These are phyloP conservation scores for Venturiaceae sp. DNA, from an alignment of 2,329 filamentous ascomycete species.

Conservation along the genomic window DNA sequence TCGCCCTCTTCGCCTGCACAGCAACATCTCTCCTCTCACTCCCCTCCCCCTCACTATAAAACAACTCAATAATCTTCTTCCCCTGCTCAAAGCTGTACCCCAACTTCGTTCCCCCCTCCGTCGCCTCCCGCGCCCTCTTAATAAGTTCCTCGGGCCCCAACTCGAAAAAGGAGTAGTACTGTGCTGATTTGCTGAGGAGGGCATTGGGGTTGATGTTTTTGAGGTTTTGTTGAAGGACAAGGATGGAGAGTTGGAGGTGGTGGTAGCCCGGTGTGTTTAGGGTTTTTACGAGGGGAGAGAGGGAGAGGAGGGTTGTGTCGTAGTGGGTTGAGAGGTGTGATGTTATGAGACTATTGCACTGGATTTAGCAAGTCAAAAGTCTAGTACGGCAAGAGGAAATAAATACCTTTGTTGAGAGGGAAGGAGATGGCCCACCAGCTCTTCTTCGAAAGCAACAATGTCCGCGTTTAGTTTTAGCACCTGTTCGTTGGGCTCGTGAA, in stretches of 20 bases:
- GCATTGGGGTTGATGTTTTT: slow-evolving; percentile 69
- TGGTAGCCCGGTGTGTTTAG: slow-evolving; percentile 79
- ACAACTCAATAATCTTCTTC: slow-evolving; percentile 30
- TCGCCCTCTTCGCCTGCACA: slow-evolving; percentile 55
- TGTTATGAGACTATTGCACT: slow-evolving; percentile 57
- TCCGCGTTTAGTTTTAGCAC: slow-evolving; percentile 78
- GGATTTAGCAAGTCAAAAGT: background rate
- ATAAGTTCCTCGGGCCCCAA: slow-evolving; percentile 57
- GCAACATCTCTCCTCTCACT: slow-evolving; percentile 60
- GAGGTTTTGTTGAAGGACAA: slow-evolving; percentile 92
- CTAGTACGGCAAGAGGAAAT: background rate
- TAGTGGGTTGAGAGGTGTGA: slow-evolving; percentile 68
- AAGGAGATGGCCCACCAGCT: slow-evolving; percentile 62
- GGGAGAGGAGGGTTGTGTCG: slow-evolving; percentile 67
- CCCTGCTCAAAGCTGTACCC: slow-evolving; percentile 28
- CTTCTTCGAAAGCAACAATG: slow-evolving; percentile 81
- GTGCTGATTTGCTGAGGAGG: slow-evolving; percentile 50
- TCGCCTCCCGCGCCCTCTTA: slow-evolving; percentile 52
- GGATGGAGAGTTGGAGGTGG: slow-evolving; percentile 87
- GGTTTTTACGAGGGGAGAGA: slow-evolving; percentile 59
- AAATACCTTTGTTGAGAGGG: slow-evolving; percentile 43
- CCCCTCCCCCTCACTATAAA: slow-evolving; percentile 40
- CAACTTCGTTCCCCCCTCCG: slow-evolving; percentile 27
- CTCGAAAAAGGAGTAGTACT: slow-evolving; percentile 62
- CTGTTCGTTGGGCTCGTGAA: slow-evolving; percentile 66